A percentile compares a stretch with the other conserved stretches of the same genome.
Evolutionary conservation across 176 grass and related monocot genomes (phyloP).

Genomic region (Thinopyrum elongatum): DNA sequence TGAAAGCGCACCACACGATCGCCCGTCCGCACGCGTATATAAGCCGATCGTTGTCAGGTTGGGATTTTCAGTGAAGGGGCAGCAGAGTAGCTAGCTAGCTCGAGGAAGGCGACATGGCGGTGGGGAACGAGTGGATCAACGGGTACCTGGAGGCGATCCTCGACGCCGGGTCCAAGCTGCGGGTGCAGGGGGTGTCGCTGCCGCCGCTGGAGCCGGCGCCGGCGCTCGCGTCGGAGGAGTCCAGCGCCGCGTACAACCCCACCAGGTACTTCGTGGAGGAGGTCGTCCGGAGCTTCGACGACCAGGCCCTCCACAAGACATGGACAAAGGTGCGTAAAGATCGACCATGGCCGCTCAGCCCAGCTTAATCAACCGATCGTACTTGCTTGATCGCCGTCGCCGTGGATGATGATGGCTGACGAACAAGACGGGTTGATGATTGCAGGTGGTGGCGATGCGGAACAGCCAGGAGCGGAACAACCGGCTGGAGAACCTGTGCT

Average conservation of each 20-base stretch:
- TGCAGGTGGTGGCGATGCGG: constrained; percentile 82
- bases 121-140: constrained; percentile 91
- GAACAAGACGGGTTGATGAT: not conserved
- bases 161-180: constrained; percentile 51
- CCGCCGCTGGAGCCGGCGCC: constrained; percentile 37
- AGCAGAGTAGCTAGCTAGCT: not conserved
- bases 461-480: constrained; percentile 86
- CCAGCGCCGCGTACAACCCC: constrained; percentile 51
- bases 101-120: constrained; percentile 6
- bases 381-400: not conserved
- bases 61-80: not conserved
- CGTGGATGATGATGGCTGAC: not conserved
- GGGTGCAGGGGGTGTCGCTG: constrained; percentile 21
- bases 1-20: not conserved
- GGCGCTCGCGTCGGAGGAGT: constrained; percentile 8
- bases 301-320: constrained; percentile 85
- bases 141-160: constrained; percentile 97
- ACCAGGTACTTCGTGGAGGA: constrained; percentile 97
- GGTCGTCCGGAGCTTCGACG: constrained; percentile 87
- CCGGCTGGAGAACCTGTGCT: constrained; percentile 86
- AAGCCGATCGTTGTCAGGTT: not conserved
- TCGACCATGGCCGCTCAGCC: not conserved
- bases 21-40: not conserved
- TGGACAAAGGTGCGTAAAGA: constrained; percentile 69
- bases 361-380: not conserved